Percentiles rank a stretch among this genome's conserved stretches.
Evolutionary conservation across 495 filamentous ascomycete species (phyloP).

Genomic region (Choiromyces venosus): DNA sequence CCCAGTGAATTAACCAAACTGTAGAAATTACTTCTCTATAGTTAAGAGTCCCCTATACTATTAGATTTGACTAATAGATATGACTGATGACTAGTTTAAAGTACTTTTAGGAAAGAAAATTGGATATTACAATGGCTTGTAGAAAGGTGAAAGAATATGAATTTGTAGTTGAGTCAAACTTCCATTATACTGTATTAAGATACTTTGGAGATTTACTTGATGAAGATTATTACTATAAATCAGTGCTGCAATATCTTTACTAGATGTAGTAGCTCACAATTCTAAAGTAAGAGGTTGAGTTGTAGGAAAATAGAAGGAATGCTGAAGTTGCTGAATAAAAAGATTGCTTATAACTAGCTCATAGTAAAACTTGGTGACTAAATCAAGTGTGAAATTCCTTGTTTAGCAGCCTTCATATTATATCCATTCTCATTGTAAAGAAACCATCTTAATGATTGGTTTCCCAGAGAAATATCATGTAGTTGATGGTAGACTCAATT

Average conservation of each 20-base stretch:
- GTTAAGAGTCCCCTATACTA: conserved; percentile 2
- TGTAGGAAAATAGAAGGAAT: neutral
- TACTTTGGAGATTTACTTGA: neutral
- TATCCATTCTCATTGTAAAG: too few relatives aligned
- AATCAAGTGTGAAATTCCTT: neutral
- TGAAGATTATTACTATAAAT: conserved; percentile 8
- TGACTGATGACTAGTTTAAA: too few relatives aligned
- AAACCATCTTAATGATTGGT: conserved; percentile 16
- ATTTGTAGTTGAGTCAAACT: neutral
- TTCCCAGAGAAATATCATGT: conserved; percentile 1
- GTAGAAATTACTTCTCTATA: neutral
- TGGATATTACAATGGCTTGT: conserved; percentile 4
- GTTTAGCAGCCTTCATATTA: neutral
- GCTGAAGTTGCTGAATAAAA: conserved; percentile 7
- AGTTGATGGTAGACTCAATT: conserved; percentile 9
- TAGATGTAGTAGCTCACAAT: neutral
- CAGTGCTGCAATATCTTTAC: conserved; percentile 13
- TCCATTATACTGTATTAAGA: neutral
- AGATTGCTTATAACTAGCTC: conserved; percentile 5
- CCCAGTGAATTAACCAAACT: neutral
- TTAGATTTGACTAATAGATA: too few relatives aligned
- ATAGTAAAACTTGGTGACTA: neutral
- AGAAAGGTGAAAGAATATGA: neutral
- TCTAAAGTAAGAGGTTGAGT: neutral
- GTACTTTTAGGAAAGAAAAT: conserved; percentile 6